These are phyloP conservation scores for Jasminum sambac DNA, from an alignment of 257 asterid species.

Conservation along the genomic window DNA sequence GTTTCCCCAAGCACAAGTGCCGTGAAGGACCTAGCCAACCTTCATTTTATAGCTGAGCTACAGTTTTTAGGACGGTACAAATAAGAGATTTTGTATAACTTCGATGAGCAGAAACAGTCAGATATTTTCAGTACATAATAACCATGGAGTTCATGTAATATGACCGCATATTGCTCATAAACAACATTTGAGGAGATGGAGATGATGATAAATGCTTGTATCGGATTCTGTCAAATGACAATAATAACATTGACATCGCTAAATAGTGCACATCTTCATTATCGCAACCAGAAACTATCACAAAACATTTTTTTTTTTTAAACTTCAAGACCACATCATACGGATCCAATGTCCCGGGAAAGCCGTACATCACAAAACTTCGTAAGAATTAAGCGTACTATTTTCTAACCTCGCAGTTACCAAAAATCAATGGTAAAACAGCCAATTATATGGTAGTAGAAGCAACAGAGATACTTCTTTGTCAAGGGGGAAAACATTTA, in stretches of 20 bases:
- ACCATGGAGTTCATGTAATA: not conserved
- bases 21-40: not conserved
- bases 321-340: not conserved
- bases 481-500: too few relatives aligned
- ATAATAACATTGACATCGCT: not conserved
- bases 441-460: not conserved
- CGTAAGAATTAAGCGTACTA: not conserved
- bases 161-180: not conserved
- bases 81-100: not conserved
- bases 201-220: conserved; percentile 7
- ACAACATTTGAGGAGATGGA: not conserved
- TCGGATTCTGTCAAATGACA: conserved; percentile 1
- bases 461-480: too few relatives aligned
- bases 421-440: not conserved
- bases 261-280: not conserved
- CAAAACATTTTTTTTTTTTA: conserved; percentile 1
- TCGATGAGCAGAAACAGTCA: not conserved
- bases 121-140: not conserved
- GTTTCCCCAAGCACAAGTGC: not conserved
- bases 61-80: not conserved
- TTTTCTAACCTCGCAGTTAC: not conserved
- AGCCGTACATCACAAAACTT: not conserved
- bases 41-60: not conserved
- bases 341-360: conserved; percentile 15
- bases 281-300: conserved; percentile 9